These are phyloP conservation scores for Beauveria caledonica DNA, from an alignment of 2,329 filamentous ascomycete genomes.

Conservation along the genomic window DNA sequence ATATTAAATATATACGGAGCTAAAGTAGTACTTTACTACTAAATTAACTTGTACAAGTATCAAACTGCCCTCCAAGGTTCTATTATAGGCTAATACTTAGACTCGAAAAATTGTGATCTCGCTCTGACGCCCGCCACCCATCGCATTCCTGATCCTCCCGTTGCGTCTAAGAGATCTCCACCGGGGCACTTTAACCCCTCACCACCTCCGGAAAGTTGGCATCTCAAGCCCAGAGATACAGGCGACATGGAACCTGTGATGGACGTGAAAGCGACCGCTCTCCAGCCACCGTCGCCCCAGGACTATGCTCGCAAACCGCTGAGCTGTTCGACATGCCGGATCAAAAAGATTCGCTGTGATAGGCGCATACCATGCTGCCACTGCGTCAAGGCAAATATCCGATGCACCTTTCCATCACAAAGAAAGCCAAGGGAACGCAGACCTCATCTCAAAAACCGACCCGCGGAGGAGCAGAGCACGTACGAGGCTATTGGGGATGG, in stretches of 20 bases:
- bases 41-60: no score
- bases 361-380: slow-evolving; percentile 5
- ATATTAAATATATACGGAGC: no score
- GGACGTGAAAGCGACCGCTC: neutral
- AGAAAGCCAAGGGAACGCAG: slow-evolving; percentile 4
- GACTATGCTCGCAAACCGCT: slow-evolving; percentile 1
- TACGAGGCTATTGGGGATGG: neutral
- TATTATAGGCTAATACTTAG: no score
- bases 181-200: neutral
- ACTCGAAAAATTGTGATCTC: no score
- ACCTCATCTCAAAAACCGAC: neutral
- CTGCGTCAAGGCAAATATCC: slow-evolving; percentile 6
- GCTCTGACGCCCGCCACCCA: no score
- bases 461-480: neutral
- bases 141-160: neutral
- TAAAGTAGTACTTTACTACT: no score
- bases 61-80: no score
- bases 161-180: neutral
- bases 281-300: neutral
- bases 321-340: slow-evolving; percentile 7
- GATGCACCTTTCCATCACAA: neutral
- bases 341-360: slow-evolving; percentile 8
- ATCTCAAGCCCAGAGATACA: neutral
- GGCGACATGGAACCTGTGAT: neutral
- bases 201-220: no score